Percentiles rank a stretch among this genome's conserved stretches.
Evolutionary conservation across 176 grass and related monocot genomes (phyloP).

Genomic region (Eragrostis curvula): DNA sequence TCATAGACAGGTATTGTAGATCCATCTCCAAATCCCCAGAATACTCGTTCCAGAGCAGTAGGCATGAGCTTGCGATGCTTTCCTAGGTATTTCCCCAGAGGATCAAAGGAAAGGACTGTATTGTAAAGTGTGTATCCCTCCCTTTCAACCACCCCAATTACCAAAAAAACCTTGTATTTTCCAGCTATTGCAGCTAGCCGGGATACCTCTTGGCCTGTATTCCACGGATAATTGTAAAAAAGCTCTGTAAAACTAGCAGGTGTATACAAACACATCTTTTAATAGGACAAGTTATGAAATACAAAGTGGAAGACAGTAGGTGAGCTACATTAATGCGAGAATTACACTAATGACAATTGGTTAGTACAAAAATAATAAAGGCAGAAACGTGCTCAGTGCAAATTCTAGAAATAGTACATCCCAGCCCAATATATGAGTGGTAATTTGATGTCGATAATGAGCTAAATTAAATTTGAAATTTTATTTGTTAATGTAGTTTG

Average conservation of each 20-base stretch:
- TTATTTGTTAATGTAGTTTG: background rate
- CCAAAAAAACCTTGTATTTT: constrained; percentile 83
- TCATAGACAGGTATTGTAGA: constrained; percentile 96
- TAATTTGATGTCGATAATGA: background rate
- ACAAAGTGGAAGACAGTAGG: background rate
- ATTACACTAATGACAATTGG: constrained; percentile 4
- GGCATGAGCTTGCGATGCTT: constrained; percentile 95
- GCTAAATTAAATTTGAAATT: background rate
- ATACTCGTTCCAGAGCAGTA: constrained; percentile 75
- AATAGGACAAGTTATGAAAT: background rate
- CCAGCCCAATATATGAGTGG: background rate
- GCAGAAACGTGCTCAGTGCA: background rate
- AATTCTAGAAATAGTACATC: background rate
- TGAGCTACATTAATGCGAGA: background rate
- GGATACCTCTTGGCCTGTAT: constrained; percentile 79
- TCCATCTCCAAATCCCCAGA: constrained; percentile 96
- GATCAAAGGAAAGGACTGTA: constrained; percentile 77
- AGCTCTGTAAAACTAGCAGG: background rate
- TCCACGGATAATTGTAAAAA: constrained; percentile 14
- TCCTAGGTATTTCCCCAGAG: constrained; percentile 74
- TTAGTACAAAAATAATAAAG: background rate
- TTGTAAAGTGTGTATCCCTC: constrained; percentile 84
- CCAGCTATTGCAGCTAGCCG: constrained; percentile 79
- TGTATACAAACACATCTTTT: constrained; percentile 3
- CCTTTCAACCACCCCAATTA: constrained; percentile 94